Conservation (phyloP, 116 monocot species). For the Trichopus zeylanicus region DNA sequence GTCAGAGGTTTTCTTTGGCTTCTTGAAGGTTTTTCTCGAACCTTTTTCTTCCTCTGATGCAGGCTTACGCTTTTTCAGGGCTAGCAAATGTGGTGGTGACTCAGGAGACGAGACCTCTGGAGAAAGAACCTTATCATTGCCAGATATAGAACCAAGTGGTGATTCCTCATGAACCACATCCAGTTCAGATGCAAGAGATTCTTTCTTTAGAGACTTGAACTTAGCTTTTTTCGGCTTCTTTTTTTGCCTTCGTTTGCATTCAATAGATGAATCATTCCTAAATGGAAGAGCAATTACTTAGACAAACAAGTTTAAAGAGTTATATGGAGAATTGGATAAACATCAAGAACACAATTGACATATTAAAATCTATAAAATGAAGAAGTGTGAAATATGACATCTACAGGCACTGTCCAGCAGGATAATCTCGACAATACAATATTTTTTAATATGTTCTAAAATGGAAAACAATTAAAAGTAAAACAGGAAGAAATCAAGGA, state of each 20-base stretch:
- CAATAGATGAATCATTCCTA: conserved; percentile 22
- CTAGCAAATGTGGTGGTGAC: conserved; percentile 28
- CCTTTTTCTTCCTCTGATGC: conserved; percentile 38
- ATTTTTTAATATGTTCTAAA: neutral
- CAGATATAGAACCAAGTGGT: conserved; percentile 14
- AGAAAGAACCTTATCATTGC: conserved; percentile 29
- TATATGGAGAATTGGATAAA: neutral
- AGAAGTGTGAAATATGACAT: no score
- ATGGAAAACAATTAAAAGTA: neutral
- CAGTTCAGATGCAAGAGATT: conserved; percentile 48
- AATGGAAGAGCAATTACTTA: conserved; percentile 10
- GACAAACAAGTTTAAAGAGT: no score
- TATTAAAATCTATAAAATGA: no score
- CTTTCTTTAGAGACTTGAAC: conserved; percentile 90
- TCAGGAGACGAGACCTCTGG: conserved; percentile 22
- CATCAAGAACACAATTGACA: neutral
- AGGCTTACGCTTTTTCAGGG: conserved; percentile 49
- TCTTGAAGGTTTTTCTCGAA: conserved; percentile 46
- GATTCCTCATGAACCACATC: conserved; percentile 38
- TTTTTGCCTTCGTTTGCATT: conserved; percentile 59
- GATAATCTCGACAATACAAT: no score
- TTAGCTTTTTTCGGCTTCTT: conserved; percentile 77
- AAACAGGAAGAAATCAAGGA: neutral
- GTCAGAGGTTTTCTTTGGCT: conserved; percentile 39
- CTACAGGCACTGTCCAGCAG: no score